Conservation (phyloP, 805 yeast species). For the Cyberlindnera amylophila region DNA sequence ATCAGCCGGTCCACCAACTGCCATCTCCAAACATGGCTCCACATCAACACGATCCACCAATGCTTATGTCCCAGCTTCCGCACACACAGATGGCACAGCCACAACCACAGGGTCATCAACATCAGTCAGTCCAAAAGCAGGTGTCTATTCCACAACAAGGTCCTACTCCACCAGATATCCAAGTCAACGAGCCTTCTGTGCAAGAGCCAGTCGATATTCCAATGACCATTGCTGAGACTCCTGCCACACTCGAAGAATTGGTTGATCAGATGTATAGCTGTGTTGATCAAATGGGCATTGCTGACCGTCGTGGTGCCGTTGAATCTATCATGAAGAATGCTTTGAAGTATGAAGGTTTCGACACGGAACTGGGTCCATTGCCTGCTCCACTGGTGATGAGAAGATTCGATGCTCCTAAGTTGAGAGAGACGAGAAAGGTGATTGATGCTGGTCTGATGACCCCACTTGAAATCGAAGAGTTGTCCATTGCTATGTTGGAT, state of each 20-base stretch:
- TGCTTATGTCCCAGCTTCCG: background rate
- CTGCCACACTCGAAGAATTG: slow-evolving; percentile 25
- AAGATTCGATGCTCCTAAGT: slow-evolving; percentile 80
- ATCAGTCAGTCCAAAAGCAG: slow-evolving; percentile 9
- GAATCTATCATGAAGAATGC: slow-evolving; percentile 44
- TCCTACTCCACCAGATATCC: slow-evolving; percentile 13
- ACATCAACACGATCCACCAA: slow-evolving; percentile 8
- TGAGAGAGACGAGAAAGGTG: slow-evolving; percentile 79
- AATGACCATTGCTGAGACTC: slow-evolving; percentile 19
- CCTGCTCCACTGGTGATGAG: slow-evolving; percentile 70
- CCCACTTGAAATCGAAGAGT: slow-evolving; percentile 68
- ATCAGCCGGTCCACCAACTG: slow-evolving; percentile 1
- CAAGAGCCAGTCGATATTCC: slow-evolving; percentile 2
- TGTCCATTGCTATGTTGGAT: slow-evolving; percentile 77
- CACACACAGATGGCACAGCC: slow-evolving; percentile 20
- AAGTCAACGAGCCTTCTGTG: slow-evolving; percentile 7
- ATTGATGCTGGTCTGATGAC: slow-evolving; percentile 53
- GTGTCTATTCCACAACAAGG: slow-evolving; percentile 2
- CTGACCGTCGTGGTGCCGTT: slow-evolving; percentile 30
- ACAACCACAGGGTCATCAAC: slow-evolving; percentile 9
- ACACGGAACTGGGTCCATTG: slow-evolving; percentile 62
- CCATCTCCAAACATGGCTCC: slow-evolving; percentile 16
- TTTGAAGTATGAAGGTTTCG: slow-evolving; percentile 41
- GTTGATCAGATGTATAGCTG: slow-evolving; percentile 28
- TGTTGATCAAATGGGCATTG: slow-evolving; percentile 32